phyloP scores from a whole-genome alignment of 1,139 yeast species.

The Blastobotrys niveus region DNA sequence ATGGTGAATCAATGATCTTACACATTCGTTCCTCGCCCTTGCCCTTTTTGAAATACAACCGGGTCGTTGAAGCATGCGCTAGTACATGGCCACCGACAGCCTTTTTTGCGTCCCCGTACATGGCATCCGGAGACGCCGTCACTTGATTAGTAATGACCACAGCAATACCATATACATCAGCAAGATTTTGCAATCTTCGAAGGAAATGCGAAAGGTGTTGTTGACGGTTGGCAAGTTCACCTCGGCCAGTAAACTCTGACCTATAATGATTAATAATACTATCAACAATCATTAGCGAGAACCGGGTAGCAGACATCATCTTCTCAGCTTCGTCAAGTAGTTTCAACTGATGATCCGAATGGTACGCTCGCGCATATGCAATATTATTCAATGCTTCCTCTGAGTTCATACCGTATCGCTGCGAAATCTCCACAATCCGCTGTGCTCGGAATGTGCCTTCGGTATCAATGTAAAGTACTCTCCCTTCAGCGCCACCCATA shows the following conservation, averaged over 20 bases:
- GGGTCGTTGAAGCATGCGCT: slow-evolving; percentile 94
- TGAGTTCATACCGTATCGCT: slow-evolving; percentile 88
- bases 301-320: slow-evolving; percentile 92
- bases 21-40: slow-evolving; percentile 89
- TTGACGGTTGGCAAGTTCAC: slow-evolving; percentile 93
- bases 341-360: slow-evolving; percentile 92
- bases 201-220: slow-evolving; percentile 89
- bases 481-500: slow-evolving; percentile 99
- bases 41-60: slow-evolving; percentile 85
- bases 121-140: slow-evolving; percentile 90
- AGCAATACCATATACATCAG: slow-evolving; percentile 97
- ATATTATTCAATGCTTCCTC: slow-evolving; percentile 93
- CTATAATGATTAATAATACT: slow-evolving; percentile 95
- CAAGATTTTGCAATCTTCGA: slow-evolving; percentile 85
- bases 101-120: slow-evolving; percentile 96
- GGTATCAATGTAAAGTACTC: slow-evolving; percentile 91
- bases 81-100: slow-evolving; percentile 98
- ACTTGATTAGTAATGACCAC: slow-evolving; percentile 98
- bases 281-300: slow-evolving; percentile 75
- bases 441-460: slow-evolving; percentile 96
- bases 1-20: slow-evolving; percentile 91
- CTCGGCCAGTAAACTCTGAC: slow-evolving; percentile 94
- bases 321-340: slow-evolving; percentile 85
- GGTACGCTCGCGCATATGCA: slow-evolving; percentile 95
- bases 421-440: slow-evolving; percentile 82